Conservation (phyloP, 257 asterid genomes). For the Nemophila menziesii region DNA sequence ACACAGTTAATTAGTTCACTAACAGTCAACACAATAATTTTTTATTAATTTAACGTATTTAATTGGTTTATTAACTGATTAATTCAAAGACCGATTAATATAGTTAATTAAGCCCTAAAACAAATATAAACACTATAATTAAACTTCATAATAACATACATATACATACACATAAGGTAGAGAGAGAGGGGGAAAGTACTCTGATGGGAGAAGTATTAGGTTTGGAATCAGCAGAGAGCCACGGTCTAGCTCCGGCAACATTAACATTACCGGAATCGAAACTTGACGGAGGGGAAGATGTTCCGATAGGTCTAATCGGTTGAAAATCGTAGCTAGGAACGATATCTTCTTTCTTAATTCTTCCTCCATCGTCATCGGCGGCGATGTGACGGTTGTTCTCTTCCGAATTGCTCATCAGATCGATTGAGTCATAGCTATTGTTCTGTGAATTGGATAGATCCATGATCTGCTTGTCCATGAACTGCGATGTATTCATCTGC, state of each 20-base stretch:
- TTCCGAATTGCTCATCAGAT: slow-evolving; percentile 49
- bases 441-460: slow-evolving; percentile 74
- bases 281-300: slow-evolving; percentile 36
- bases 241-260: slow-evolving; percentile 18
- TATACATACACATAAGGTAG: neutral
- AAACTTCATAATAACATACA: neutral
- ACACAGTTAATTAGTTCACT: neutral
- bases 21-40: neutral
- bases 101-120: neutral
- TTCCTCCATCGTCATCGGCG: slow-evolving; percentile 1
- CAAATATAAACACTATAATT: neutral
- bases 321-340: slow-evolving; percentile 76
- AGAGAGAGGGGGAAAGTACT: slow-evolving; percentile 24
- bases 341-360: slow-evolving; percentile 44
- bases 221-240: slow-evolving; percentile 71
- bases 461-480: slow-evolving; percentile 98
- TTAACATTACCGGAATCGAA: slow-evolving; percentile 40
- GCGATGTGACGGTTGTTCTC: slow-evolving; percentile 8
- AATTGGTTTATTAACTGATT: too few relatives aligned
- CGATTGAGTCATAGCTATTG: slow-evolving; percentile 48
- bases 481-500: slow-evolving; percentile 75
- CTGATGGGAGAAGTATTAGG: slow-evolving; percentile 32
- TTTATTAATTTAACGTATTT: too few relatives aligned
- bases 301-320: slow-evolving; percentile 55
- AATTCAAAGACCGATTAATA: too few relatives aligned